Evolutionary conservation across 768 basidiomycete species (phyloP).

Genomic region (Holtermanniella nyarrowii): DNA sequence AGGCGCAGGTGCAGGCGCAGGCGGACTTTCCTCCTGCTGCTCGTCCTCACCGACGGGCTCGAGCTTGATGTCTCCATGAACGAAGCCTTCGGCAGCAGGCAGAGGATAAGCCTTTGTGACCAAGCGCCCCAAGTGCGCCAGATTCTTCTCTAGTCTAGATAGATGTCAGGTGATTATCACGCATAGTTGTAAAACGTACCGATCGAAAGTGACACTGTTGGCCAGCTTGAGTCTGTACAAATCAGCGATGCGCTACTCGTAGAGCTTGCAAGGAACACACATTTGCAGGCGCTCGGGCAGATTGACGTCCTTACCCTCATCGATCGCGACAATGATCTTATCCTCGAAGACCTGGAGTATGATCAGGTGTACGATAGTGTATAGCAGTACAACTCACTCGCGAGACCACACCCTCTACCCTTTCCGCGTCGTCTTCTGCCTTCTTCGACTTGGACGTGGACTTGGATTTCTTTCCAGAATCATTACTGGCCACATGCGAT

Average conservation of each 20-base stretch:
- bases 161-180: background rate
- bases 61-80: too few species aligned
- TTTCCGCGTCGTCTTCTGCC: slow-evolving; percentile 41
- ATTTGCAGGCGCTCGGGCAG: slow-evolving; percentile 75
- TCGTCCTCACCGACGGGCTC: too few species aligned
- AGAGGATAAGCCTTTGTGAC: slow-evolving; percentile 13
- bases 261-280: slow-evolving; percentile 8
- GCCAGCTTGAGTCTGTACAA: slow-evolving; percentile 60
- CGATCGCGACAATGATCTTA: slow-evolving; percentile 68
- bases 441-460: slow-evolving; percentile 39
- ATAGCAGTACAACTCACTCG: slow-evolving; percentile 48
- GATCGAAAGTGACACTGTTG: slow-evolving; percentile 82
- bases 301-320: slow-evolving; percentile 54
- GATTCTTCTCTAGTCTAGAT: slow-evolving; percentile 72
- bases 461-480: slow-evolving; percentile 12
- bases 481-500: slow-evolving; percentile 47
- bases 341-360: slow-evolving; percentile 61
- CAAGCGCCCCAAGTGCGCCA: slow-evolving; percentile 55
- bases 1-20: too few species aligned
- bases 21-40: too few species aligned
- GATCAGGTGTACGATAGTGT: background rate
- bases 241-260: background rate
- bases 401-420: slow-evolving; percentile 74
- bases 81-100: background rate
- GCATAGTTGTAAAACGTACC: slow-evolving; percentile 35